These are phyloP conservation scores for Asclepias syriaca DNA, from an alignment of 257 asterid species.

Conservation along the genomic window DNA sequence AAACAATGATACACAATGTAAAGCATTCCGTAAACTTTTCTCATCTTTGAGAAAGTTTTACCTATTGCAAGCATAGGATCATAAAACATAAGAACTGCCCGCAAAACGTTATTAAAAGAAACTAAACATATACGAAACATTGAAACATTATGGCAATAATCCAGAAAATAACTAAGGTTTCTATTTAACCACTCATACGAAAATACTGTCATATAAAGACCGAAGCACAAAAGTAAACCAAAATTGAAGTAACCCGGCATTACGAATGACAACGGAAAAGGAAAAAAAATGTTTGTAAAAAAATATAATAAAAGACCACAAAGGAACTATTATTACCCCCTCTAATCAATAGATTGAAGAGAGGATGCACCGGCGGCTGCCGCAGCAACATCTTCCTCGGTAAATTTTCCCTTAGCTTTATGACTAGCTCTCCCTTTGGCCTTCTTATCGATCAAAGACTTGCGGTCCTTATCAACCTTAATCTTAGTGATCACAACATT, in stretches of 20 bases:
- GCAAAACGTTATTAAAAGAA: no score
- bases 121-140: background rate
- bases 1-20: no score
- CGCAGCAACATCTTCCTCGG: conserved; percentile 45
- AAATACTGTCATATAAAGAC: background rate
- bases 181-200: background rate
- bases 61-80: background rate
- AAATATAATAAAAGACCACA: background rate
- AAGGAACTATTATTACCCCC: background rate
- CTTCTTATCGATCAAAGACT: conserved; percentile 57
- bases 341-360: conserved; percentile 4
- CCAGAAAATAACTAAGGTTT: background rate
- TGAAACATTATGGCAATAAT: background rate
- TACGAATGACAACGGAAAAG: background rate
- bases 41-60: background rate
- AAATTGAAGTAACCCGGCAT: background rate
- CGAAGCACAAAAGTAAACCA: background rate
- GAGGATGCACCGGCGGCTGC: background rate
- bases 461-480: conserved; percentile 62
- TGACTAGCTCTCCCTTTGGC: conserved; percentile 71
- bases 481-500: conserved; percentile 64
- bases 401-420: conserved; percentile 73
- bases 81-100: background rate
- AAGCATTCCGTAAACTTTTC: no score
- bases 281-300: background rate